phyloP scores from a whole-genome alignment of 2,329 filamentous ascomycete genomes.

The Graphilbum ipis-grandicollis region DNA sequence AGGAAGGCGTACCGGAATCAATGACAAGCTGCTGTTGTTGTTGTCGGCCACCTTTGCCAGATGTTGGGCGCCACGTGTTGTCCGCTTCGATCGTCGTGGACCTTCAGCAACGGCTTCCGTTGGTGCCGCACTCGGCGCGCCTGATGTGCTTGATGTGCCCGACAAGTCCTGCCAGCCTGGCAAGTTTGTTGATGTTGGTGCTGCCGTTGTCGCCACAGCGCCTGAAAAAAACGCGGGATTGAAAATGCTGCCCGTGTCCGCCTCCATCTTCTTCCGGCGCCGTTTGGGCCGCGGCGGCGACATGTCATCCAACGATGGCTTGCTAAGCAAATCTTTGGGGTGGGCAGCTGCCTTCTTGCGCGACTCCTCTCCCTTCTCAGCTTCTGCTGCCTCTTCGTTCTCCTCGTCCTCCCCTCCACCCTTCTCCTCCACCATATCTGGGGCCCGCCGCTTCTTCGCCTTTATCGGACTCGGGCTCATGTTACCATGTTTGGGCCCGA shows the following conservation, averaged over 20 bases:
- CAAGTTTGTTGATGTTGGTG: too few species aligned
- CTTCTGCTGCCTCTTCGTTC: slow-evolving; percentile 9
- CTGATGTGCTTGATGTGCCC: too few species aligned
- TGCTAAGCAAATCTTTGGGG: slow-evolving; percentile 9
- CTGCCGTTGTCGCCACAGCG: too few species aligned
- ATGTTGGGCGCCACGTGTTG: too few species aligned
- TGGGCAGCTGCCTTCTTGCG: background rate
- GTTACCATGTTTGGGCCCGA: slow-evolving; percentile 19
- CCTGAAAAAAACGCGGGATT: slow-evolving; percentile 11
- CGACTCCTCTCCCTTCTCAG: background rate
- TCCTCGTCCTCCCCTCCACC: background rate
- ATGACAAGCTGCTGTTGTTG: slow-evolving; percentile 12
- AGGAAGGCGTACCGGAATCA: slow-evolving; percentile 16
- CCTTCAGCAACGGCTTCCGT: too few species aligned
- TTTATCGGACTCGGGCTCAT: slow-evolving; percentile 19
- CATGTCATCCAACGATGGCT: slow-evolving; percentile 12
- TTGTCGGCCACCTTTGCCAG: slow-evolving; percentile 2
- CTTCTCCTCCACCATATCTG: too few species aligned
- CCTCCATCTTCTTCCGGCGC: slow-evolving; percentile 14
- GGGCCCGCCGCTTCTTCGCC: slow-evolving; percentile 20
- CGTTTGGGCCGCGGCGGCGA: slow-evolving; percentile 13
- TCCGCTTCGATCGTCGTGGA: background rate
- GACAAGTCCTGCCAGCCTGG: too few species aligned
- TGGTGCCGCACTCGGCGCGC: background rate
- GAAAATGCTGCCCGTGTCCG: slow-evolving; percentile 12